Evolutionary conservation across 2,329 filamentous ascomycete genomes (phyloP).

Genomic region (Botryosphaeria agaves): DNA sequence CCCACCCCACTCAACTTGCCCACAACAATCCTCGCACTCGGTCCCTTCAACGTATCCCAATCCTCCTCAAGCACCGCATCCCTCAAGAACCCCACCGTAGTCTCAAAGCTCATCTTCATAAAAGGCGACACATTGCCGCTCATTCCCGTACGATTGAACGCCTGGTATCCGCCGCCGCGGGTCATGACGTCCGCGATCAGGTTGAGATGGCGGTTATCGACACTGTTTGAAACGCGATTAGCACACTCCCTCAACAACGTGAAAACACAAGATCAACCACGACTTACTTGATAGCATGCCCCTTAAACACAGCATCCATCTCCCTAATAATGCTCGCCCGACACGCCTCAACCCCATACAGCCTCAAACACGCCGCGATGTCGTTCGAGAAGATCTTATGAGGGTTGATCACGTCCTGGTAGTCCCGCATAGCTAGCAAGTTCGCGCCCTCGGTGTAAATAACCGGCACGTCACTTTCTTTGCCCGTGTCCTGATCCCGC

Average conservation of each 20-base stretch:
- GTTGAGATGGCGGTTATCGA: conserved; percentile 84
- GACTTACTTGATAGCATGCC: conserved; percentile 92
- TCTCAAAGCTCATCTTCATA: conserved; percentile 99
- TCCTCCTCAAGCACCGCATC: conserved; percentile 84
- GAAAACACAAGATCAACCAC: too few relatives aligned
- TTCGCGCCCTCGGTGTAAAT: conserved; percentile 78
- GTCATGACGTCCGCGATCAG: conserved; percentile 98
- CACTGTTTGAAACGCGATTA: too few relatives aligned
- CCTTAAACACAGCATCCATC: conserved; percentile 67
- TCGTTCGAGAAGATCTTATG: conserved; percentile 84
- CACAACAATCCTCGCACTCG: conserved; percentile 76
- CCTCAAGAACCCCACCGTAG: conserved; percentile 80
- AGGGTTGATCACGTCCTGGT: conserved; percentile 70
- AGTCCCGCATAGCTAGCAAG: conserved; percentile 76
- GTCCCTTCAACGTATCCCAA: conserved; percentile 72
- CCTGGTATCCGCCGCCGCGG: conserved; percentile 70
- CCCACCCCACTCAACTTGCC: conserved; percentile 69
- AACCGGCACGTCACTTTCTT: conserved; percentile 22
- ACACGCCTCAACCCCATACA: conserved; percentile 89
- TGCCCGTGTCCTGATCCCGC: conserved; percentile 31
- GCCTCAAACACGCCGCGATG: conserved; percentile 63
- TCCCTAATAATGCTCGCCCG: conserved; percentile 76
- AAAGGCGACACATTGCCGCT: conserved; percentile 75
- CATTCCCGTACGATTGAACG: conserved; percentile 85
- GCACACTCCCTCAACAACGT: too few relatives aligned